phyloP scores from a whole-genome alignment of 1,284 basidiomycete species.

The Irpex sp. region DNA sequence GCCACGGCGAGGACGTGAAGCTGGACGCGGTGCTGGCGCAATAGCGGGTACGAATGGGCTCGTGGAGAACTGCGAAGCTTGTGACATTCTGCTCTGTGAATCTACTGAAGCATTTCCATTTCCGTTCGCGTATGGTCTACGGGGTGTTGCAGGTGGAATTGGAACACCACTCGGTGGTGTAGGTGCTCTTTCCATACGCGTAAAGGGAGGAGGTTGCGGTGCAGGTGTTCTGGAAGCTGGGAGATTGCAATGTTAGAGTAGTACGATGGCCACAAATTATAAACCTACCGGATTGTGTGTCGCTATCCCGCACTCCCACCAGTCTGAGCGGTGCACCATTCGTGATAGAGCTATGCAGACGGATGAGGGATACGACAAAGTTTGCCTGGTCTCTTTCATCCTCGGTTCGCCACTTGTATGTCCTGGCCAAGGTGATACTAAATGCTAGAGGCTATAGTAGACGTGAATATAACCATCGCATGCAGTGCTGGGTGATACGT shows the following conservation, averaged over 20 bases:
- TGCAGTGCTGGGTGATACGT: not conserved
- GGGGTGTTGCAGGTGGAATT: conserved; percentile 22
- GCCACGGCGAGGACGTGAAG: conserved; percentile 21
- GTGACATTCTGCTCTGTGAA: conserved; percentile 10
- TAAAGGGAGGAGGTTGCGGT: conserved; percentile 14
- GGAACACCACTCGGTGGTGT: conserved; percentile 27
- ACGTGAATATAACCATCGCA: not conserved
- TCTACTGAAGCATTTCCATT: conserved; percentile 12
- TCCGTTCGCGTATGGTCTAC: conserved; percentile 23
- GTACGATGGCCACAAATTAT: not conserved
- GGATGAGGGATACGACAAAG: conserved; percentile 69
- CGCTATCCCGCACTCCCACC: conserved; percentile 49
- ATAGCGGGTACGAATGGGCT: not conserved
- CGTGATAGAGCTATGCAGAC: conserved; percentile 65
- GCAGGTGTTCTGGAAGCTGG: conserved; percentile 26
- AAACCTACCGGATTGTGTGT: conserved; percentile 31
- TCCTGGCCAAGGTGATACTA: conserved; percentile 79
- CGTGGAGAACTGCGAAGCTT: conserved; percentile 9
- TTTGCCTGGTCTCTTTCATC: conserved; percentile 62
- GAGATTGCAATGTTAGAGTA: conserved; percentile 11
- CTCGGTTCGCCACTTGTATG: conserved; percentile 88
- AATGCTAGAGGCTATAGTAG: conserved; percentile 42
- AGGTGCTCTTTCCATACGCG: conserved; percentile 28
- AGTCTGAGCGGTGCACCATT: conserved; percentile 48
- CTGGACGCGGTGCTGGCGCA: conserved; percentile 13